Conservation (phyloP, 306 rosid genomes). For the Lagenaria siceraria region DNA sequence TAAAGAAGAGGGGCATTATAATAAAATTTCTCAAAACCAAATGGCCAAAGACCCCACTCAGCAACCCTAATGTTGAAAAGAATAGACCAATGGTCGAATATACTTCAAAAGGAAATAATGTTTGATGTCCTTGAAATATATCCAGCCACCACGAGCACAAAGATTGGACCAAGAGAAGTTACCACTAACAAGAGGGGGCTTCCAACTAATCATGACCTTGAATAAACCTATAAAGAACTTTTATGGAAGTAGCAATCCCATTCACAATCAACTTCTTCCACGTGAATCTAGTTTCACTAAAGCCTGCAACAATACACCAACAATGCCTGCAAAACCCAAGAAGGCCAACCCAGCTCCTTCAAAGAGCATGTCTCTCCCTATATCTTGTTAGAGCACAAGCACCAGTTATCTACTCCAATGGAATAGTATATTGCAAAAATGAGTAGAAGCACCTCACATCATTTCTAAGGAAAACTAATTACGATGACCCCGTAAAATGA, state of each 20-base stretch:
- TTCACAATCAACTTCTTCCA: not conserved
- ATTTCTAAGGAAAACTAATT: not conserved
- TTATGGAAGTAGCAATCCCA: not conserved
- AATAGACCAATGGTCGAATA: not conserved
- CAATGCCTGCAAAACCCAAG: not conserved
- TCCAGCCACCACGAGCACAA: not conserved
- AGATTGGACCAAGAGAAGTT: not conserved
- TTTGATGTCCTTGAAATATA: not conserved
- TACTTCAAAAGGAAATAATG: not conserved
- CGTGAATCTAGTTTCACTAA: not conserved
- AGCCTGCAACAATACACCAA: not conserved
- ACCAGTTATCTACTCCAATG: not conserved
- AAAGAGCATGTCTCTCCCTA: not conserved
- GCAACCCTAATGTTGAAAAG: not conserved
- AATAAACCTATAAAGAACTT: not conserved
- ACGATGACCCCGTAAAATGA: not conserved
- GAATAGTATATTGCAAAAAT: not conserved
- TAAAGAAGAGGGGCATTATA: not conserved
- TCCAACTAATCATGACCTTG: not conserved
- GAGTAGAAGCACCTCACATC: not conserved
- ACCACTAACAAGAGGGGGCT: not conserved
- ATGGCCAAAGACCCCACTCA: not conserved
- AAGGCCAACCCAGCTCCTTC: not conserved
- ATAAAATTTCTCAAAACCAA: not conserved
- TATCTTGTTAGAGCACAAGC: not conserved